phyloP scores from a whole-genome alignment of 768 basidiomycete genomes.

The Lanmaoa pseudosensibilis region DNA sequence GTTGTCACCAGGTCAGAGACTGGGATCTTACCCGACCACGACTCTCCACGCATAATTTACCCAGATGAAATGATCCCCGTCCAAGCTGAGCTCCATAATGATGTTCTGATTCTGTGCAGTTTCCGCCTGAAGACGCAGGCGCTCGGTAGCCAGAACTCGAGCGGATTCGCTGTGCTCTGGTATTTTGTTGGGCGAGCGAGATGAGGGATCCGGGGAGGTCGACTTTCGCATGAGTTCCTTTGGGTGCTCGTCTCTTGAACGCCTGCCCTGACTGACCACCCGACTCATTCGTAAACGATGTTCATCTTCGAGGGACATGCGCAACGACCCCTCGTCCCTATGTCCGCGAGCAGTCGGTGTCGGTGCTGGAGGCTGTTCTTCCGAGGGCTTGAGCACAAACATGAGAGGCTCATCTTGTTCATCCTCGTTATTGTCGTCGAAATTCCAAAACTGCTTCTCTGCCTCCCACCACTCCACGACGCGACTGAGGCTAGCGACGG shows the following conservation, averaged over 20 bases:
- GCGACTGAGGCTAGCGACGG: conserved; percentile 91
- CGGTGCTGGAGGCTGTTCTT: conserved; percentile 48
- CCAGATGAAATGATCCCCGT: conserved; percentile 95
- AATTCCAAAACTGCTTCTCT: conserved; percentile 99
- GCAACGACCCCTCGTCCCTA: conserved; percentile 40
- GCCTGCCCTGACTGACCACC: conserved; percentile 51
- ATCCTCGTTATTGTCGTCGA: conserved; percentile 87
- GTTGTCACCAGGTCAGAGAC: not conserved
- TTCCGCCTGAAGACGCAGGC: conserved; percentile 86
- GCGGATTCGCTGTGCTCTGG: conserved; percentile 70
- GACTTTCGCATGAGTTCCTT: conserved; percentile 46
- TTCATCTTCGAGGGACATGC: conserved; percentile 33
- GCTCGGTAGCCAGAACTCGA: conserved; percentile 84
- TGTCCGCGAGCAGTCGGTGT: conserved; percentile 40
- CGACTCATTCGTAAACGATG: conserved; percentile 47
- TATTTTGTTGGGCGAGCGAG: conserved; percentile 44
- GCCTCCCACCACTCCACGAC: conserved; percentile 99
- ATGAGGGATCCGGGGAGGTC: conserved; percentile 36
- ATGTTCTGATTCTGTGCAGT: conserved; percentile 95
- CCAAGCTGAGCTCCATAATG: conserved; percentile 90
- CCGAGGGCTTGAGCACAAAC: conserved; percentile 90
- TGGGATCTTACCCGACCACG: conserved; percentile 74
- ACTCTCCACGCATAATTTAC: conserved; percentile 94
- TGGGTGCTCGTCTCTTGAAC: conserved; percentile 57
- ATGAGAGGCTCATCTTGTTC: conserved; percentile 89